Evolutionary conservation across 306 rosid species (phyloP).

Genomic region (Pyrus bretschneideri): DNA sequence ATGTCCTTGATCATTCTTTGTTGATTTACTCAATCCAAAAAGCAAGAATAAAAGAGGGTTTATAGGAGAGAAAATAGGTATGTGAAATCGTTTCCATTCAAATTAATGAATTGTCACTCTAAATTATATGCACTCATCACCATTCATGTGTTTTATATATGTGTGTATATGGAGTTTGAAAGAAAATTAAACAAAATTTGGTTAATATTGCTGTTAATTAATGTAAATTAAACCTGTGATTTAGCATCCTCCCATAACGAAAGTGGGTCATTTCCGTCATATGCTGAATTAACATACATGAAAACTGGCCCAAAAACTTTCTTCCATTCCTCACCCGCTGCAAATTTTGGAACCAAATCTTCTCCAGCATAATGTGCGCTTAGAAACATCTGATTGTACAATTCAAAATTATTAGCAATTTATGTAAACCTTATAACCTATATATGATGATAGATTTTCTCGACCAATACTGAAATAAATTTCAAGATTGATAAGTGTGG

Average conservation of each 20-base stretch:
- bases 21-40: too few relatives aligned
- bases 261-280: slow-evolving; percentile 18
- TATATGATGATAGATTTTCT: neutral
- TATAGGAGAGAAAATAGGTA: neutral
- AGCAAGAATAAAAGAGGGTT: neutral
- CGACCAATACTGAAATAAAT: neutral
- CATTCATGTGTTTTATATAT: neutral
- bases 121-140: too few relatives aligned
- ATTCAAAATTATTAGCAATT: neutral
- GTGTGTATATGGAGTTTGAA: neutral
- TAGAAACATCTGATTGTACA: slow-evolving; percentile 27
- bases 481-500: neutral
- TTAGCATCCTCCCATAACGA: slow-evolving; percentile 41
- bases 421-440: neutral
- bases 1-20: neutral
- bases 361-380: slow-evolving; percentile 47
- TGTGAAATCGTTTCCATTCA: neutral
- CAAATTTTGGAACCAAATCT: slow-evolving; percentile 37
- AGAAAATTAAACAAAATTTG: neutral
- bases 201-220: neutral
- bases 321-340: slow-evolving; percentile 39
- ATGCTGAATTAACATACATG: slow-evolving; percentile 29
- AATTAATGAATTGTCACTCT: neutral
- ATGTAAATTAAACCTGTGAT: slow-evolving; percentile 24
- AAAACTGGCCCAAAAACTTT: slow-evolving; percentile 46